Conservation (phyloP, 306 rosid species). For the Quercus alba region DNA sequence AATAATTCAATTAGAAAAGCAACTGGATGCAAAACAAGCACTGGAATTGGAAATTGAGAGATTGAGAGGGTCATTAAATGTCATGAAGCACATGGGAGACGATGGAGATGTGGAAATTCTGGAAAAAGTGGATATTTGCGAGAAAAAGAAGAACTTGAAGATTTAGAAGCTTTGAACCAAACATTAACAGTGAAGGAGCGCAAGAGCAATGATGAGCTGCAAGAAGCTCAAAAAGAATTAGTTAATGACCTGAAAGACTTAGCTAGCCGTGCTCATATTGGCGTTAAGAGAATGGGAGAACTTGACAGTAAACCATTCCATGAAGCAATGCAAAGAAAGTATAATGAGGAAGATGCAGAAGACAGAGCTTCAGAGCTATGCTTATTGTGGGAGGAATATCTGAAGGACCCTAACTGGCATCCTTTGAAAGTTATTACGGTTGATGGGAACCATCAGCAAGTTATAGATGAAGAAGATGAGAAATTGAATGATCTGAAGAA, state of each 20-base stretch:
- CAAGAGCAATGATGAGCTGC: conserved; percentile 87
- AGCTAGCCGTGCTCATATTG: conserved; percentile 41
- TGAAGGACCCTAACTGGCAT: conserved; percentile 95
- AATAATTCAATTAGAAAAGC: conserved; percentile 73
- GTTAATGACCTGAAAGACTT: conserved; percentile 57
- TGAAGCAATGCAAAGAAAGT: conserved; percentile 72
- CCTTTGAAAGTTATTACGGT: conserved; percentile 57
- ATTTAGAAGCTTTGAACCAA: conserved; percentile 68
- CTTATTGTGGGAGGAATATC: conserved; percentile 89
- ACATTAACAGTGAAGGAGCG: conserved; percentile 75
- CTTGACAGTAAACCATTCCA: conserved; percentile 72
- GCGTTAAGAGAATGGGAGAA: conserved; percentile 96
- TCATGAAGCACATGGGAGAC: conserved; percentile 74
- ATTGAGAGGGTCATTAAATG: conserved; percentile 71
- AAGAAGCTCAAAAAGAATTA: conserved; percentile 89
- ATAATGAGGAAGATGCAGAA: conserved; percentile 74
- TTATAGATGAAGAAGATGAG: conserved; percentile 46
- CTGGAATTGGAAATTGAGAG: conserved; percentile 91
- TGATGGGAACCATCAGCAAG: conserved; percentile 55
- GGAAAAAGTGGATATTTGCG: conserved; percentile 69
- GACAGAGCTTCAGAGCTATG: conserved; percentile 79
- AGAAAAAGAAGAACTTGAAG: conserved; percentile 72
- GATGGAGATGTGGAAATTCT: conserved; percentile 82
- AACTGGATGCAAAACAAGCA: conserved; percentile 78
- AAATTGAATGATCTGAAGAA: conserved; percentile 37